phyloP scores from a whole-genome alignment of 1,284 basidiomycete species.

The Phylloporus gajari region DNA sequence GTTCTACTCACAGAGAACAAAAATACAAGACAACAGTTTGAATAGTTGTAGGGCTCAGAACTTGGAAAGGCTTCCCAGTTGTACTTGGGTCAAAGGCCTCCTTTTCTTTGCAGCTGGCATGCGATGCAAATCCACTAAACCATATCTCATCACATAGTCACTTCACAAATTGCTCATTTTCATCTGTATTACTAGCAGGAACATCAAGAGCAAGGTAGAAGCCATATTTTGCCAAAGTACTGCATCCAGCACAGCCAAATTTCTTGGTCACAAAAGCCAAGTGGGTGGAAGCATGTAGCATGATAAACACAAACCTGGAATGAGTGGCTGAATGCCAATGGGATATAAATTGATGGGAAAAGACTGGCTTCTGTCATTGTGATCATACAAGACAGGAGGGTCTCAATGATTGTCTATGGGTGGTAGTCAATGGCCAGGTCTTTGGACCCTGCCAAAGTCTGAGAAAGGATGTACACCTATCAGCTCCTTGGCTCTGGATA shows the following conservation, averaged over 20 bases:
- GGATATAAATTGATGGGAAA: slow-evolving; percentile 62
- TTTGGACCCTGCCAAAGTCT: slow-evolving; percentile 47
- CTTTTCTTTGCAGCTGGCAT: slow-evolving; percentile 55
- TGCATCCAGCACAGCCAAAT: slow-evolving; percentile 70
- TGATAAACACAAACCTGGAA: slow-evolving; percentile 60
- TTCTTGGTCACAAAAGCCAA: slow-evolving; percentile 78
- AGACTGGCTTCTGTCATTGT: slow-evolving; percentile 76
- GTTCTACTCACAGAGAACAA: slow-evolving; percentile 65
- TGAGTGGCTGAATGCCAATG: slow-evolving; percentile 41
- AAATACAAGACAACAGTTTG: slow-evolving; percentile 63
- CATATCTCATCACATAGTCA: slow-evolving; percentile 50
- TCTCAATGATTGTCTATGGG: slow-evolving; percentile 73
- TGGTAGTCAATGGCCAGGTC: slow-evolving; percentile 55
- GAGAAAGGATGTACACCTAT: slow-evolving; percentile 46
- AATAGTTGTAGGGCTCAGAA: slow-evolving; percentile 60
- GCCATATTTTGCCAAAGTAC: slow-evolving; percentile 68
- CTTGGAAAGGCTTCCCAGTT: slow-evolving; percentile 75
- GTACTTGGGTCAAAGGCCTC: slow-evolving; percentile 71
- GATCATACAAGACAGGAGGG: slow-evolving; percentile 71
- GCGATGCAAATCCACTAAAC: slow-evolving; percentile 23
- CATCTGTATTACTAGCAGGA: slow-evolving; percentile 57
- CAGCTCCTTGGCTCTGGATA: slow-evolving; percentile 51
- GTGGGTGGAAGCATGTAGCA: slow-evolving; percentile 65
- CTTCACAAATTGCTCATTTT: slow-evolving; percentile 55
- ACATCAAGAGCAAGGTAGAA: slow-evolving; percentile 80